phyloP scores from a whole-genome alignment of 2,329 filamentous ascomycete genomes.

The Dryadomyces quercivorus region DNA sequence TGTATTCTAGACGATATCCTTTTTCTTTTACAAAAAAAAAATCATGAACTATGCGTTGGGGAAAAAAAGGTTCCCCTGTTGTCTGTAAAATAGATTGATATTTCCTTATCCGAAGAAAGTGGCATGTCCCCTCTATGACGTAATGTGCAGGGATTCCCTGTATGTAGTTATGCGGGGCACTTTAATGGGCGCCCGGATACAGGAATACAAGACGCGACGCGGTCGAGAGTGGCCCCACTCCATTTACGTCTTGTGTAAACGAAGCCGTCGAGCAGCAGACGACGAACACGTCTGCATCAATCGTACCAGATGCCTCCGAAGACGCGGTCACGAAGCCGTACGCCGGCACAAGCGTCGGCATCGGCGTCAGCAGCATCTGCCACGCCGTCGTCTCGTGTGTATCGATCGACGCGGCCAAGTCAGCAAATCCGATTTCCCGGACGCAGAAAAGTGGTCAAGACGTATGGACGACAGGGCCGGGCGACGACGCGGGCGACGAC shows the following conservation, averaged over 20 bases:
- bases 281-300: neutral
- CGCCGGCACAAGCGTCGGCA: neutral
- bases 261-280: neutral
- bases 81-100: too few relatives aligned
- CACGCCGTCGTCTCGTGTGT: constrained; percentile 9
- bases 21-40: neutral
- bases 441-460: constrained; percentile 15
- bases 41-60: too few relatives aligned
- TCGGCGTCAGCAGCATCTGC: neutral
- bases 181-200: neutral
- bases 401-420: constrained; percentile 14
- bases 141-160: too few relatives aligned
- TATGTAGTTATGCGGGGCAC: too few relatives aligned
- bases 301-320: neutral
- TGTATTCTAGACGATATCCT: neutral
- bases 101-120: too few relatives aligned
- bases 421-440: constrained; percentile 20
- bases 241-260: neutral
- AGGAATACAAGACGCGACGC: neutral
- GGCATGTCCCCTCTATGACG: too few relatives aligned
- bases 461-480: constrained; percentile 14
- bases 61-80: too few relatives aligned
- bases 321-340: neutral
- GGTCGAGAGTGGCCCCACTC: neutral
- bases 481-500: neutral